Conservation (phyloP, 805 yeast species). For the Komagataella ulmi region DNA sequence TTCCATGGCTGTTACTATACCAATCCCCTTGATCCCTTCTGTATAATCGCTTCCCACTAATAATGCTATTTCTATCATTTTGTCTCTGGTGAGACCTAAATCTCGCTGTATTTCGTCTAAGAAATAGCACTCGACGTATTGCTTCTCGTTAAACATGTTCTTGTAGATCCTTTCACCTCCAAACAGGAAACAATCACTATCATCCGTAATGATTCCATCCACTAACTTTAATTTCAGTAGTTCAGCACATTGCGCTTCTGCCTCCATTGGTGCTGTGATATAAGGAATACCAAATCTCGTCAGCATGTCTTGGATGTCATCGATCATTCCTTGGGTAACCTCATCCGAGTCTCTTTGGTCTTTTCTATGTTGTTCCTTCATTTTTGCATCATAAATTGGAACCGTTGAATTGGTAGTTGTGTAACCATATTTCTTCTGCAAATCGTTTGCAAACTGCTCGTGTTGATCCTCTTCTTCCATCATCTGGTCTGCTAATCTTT, state of each 20-base stretch:
- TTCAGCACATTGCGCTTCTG: constrained; percentile 96
- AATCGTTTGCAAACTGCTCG: constrained; percentile 37
- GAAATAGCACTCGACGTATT: constrained; percentile 78
- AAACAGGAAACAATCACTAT: constrained; percentile 90
- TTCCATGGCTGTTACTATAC: constrained; percentile 89
- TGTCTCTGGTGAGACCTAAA: constrained; percentile 49
- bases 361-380: constrained; percentile 41
- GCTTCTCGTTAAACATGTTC: constrained; percentile 89
- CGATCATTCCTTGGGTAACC: constrained; percentile 74
- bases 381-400: constrained; percentile 2
- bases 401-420: constrained; percentile 14
- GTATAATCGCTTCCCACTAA: constrained; percentile 93
- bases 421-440: constrained; percentile 11
- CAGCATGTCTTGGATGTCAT: constrained; percentile 81
- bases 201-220: constrained; percentile 95
- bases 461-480: constrained; percentile 64
- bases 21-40: constrained; percentile 83
- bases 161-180: constrained; percentile 80
- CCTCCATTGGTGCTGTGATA: constrained; percentile 96
- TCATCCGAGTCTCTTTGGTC: constrained; percentile 85
- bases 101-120: constrained; percentile 41
- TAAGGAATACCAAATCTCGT: constrained; percentile 89
- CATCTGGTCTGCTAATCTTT: constrained; percentile 46
- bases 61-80: constrained; percentile 69
- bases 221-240: constrained; percentile 55